Conservation (phyloP, 441 rosid species). For the Pelargonium myrrhifolium region DNA sequence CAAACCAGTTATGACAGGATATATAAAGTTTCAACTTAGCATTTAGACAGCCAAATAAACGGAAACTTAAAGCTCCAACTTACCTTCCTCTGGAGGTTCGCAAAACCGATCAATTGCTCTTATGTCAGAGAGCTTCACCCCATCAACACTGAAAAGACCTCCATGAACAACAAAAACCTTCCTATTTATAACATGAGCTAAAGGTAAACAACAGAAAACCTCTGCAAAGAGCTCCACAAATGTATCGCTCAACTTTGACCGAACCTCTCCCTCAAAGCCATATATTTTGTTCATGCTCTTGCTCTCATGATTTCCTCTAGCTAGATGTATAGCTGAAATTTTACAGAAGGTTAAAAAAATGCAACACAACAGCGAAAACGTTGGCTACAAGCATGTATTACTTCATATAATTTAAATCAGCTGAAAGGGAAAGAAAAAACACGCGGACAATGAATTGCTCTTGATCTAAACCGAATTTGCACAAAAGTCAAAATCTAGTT, state of each 20-base stretch:
- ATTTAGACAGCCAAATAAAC: background rate
- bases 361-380: slow-evolving; percentile 2
- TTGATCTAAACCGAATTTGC: background rate
- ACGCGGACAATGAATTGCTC: no score
- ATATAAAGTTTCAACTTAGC: background rate
- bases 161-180: slow-evolving; percentile 93
- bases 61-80: slow-evolving; percentile 7
- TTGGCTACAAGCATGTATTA: background rate
- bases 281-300: slow-evolving; percentile 98
- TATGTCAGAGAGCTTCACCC: slow-evolving; percentile 85
- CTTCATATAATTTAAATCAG: background rate
- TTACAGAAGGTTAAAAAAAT: slow-evolving; percentile 7
- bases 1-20: background rate
- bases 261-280: slow-evolving; percentile 97
- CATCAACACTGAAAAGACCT: slow-evolving; percentile 94
- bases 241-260: slow-evolving; percentile 83
- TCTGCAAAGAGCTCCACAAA: slow-evolving; percentile 96
- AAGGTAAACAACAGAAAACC: slow-evolving; percentile 87
- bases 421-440: background rate
- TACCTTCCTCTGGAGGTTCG: slow-evolving; percentile 99
- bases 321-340: slow-evolving; percentile 71
- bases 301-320: slow-evolving; percentile 98
- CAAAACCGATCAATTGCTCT: slow-evolving; percentile 79
- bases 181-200: slow-evolving; percentile 77
- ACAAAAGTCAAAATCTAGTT: background rate